Evolutionary conservation across 2,329 filamentous ascomycete genomes (phyloP), one percentile per base, ranked within the genome.

Genomic region (Didymella lethalis): DNA sequence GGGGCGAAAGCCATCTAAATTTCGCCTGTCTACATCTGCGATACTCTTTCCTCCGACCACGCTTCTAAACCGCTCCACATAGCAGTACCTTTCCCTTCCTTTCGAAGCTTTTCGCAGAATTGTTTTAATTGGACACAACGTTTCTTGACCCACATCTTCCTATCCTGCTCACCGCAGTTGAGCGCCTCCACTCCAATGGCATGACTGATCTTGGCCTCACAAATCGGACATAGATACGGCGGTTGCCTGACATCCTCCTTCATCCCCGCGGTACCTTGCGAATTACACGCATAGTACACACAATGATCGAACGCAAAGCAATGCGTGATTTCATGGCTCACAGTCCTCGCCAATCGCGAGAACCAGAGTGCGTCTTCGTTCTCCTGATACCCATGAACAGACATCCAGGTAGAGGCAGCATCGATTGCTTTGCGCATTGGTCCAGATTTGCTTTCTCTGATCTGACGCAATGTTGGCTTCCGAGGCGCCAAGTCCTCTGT

Each of bases 241-340:
- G 87, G 86, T 67, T 89, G 86, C 41, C 86, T 75, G 2, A 81
- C 78, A 67, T 89, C 87, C 70, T 90, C 88, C 0, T 74, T 77
- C 38, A 88, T 77, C 1, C 81, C 79, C 0, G 83, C 82, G 0
- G 85, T 86, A 4, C 84, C 81, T 68, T 90, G 87, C 86, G 89
- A 88, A 2, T 82, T 79, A 64, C 87, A 90, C 0, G 87, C 85
- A 64, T 86, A 88, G 65, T 86, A 89, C 0, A 84, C 77, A 68
- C 89, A 91, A 69, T 91, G 88, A 7, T 75, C 88, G 14, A 91
- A 59, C 1, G 85, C 86, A 36, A 91, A 82, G 67, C 88, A 91
- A 70, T 90, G 89, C 0, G 87, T 86, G 0, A 91, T 74, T 67
- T 91, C 88, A 68, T 91, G 89, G 1, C 82, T 81, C 1, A 83